Evolutionary conservation across 768 basidiomycete species (phyloP).

Genomic region (Rickenella mellea): DNA sequence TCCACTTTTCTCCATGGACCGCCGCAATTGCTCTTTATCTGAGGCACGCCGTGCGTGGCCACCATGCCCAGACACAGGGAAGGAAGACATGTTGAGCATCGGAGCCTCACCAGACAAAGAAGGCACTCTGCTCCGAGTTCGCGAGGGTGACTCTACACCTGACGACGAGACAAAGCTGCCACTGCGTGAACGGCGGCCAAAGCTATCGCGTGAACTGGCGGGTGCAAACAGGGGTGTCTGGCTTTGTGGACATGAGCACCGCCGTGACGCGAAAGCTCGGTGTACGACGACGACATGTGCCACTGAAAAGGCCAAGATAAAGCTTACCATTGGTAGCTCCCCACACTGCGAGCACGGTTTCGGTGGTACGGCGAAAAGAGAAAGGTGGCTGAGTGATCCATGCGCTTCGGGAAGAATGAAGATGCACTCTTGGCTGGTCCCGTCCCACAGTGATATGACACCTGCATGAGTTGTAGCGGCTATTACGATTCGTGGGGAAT

Average conservation of each 20-base stretch:
- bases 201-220: slow-evolving; percentile 31
- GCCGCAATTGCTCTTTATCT: slow-evolving; percentile 52
- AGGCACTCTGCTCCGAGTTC: slow-evolving; percentile 38
- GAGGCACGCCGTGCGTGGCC: slow-evolving; percentile 64
- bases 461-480: slow-evolving; percentile 58
- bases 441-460: slow-evolving; percentile 70
- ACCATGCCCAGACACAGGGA: slow-evolving; percentile 77
- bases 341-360: slow-evolving; percentile 65
- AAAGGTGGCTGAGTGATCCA: slow-evolving; percentile 51
- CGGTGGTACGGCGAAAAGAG: slow-evolving; percentile 42
- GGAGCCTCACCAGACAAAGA: slow-evolving; percentile 25
- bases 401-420: slow-evolving; percentile 49
- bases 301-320: slow-evolving; percentile 59
- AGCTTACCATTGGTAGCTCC: slow-evolving; percentile 53
- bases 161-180: slow-evolving; percentile 41
- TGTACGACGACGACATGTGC: slow-evolving; percentile 55
- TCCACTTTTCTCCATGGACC: slow-evolving; percentile 28
- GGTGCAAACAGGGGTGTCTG: slow-evolving; percentile 29
- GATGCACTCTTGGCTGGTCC: slow-evolving; percentile 51
- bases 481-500: slow-evolving; percentile 42
- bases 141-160: slow-evolving; percentile 35
- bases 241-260: slow-evolving; percentile 57
- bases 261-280: slow-evolving; percentile 49
- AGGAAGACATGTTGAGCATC: slow-evolving; percentile 38
- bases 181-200: slow-evolving; percentile 53